Conservation (phyloP, 371 early-diverging fungal species). For the Basidiobolus meristosporus region DNA sequence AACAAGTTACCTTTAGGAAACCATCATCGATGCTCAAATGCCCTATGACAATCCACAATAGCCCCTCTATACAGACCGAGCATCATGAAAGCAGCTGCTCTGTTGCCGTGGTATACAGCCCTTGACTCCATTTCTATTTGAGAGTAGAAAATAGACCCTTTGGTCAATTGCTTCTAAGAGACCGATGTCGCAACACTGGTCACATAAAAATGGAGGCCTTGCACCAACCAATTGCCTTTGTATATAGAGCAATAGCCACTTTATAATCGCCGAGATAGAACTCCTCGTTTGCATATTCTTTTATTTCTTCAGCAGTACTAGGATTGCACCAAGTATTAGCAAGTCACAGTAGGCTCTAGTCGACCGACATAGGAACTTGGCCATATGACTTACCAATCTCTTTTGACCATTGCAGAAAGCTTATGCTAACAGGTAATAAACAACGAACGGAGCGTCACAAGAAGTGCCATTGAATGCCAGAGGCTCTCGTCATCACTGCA, state of each 20-base stretch:
- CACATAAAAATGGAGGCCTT: neutral
- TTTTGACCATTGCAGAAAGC: too few relatives aligned
- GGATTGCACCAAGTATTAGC: too few relatives aligned
- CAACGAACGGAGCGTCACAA: too few relatives aligned
- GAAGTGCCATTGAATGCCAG: too few relatives aligned
- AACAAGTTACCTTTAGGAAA: slow-evolving; percentile 29
- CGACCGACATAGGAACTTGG: too few relatives aligned
- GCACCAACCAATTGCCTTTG: slow-evolving; percentile 27
- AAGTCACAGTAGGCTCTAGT: too few relatives aligned
- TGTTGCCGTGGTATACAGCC: slow-evolving; percentile 40
- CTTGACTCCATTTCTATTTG: neutral
- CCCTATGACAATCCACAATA: slow-evolving; percentile 42
- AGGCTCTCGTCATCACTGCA: too few relatives aligned
- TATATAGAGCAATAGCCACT: too few relatives aligned
- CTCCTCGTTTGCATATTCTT: too few relatives aligned
- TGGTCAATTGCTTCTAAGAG: neutral
- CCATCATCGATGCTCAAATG: slow-evolving; percentile 35
- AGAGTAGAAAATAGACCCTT: neutral
- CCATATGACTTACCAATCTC: too few relatives aligned
- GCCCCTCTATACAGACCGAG: slow-evolving; percentile 39
- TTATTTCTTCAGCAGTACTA: too few relatives aligned
- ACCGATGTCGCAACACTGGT: neutral
- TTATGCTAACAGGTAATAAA: too few relatives aligned
- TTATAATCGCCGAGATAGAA: slow-evolving; percentile 30
- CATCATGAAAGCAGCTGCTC: slow-evolving; percentile 67